Evolutionary conservation across 73 alveolate species (phyloP).

Genomic region (Tetrahymena borealis): DNA sequence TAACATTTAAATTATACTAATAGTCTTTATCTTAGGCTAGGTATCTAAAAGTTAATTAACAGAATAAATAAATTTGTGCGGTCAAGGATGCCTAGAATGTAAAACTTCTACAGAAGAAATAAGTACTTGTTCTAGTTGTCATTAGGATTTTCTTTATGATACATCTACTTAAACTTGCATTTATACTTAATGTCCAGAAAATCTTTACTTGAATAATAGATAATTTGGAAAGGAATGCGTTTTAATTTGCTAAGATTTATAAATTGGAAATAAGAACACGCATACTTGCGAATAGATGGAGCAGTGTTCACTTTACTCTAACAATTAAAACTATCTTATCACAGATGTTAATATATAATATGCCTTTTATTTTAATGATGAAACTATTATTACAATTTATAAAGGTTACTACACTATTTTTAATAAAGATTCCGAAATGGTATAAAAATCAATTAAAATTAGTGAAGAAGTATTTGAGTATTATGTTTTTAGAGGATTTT

Average conservation of each 20-base stretch:
- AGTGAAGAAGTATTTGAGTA: background rate
- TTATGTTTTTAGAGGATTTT: background rate
- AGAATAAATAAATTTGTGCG: background rate
- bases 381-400: background rate
- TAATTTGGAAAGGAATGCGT: background rate
- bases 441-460: background rate
- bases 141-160: background rate
- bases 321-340: background rate
- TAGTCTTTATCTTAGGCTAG: background rate
- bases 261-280: background rate
- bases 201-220: background rate
- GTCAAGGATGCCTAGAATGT: background rate
- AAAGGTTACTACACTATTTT: background rate
- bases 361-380: background rate
- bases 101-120: background rate
- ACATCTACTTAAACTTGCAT: background rate
- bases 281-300: background rate
- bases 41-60: background rate
- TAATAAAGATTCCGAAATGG: background rate
- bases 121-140: background rate
- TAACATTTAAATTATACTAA: background rate
- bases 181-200: background rate
- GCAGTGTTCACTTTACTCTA: background rate
- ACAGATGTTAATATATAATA: background rate
- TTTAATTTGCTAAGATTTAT: background rate